A percentile compares a stretch with the other conserved stretches of the same genome.
Conservation (phyloP, 148 eudicot species). For the Oxyria digyna region DNA sequence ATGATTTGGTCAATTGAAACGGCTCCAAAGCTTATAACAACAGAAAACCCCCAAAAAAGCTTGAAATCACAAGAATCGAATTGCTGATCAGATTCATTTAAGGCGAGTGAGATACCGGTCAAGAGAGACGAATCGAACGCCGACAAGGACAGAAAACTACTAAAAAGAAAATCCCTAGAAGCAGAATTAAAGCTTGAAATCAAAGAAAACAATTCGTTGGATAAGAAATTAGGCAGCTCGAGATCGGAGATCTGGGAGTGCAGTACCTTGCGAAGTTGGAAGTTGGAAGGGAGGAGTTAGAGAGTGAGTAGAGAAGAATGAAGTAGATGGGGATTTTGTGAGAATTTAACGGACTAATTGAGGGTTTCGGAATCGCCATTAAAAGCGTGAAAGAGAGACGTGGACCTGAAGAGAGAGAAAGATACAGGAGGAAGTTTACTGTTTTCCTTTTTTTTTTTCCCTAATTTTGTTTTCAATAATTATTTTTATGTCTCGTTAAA, state of each 20-base stretch:
- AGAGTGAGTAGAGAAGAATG: background rate
- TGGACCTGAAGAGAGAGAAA: conserved; percentile 21
- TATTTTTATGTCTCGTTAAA: background rate
- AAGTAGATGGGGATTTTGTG: background rate
- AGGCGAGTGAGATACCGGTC: background rate
- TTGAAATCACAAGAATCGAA: background rate
- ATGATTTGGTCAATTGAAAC: background rate
- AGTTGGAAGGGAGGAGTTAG: background rate
- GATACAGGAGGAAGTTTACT: conserved; percentile 11
- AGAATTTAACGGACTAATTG: conserved; percentile 7
- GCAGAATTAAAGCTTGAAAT: background rate
- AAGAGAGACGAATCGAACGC: background rate
- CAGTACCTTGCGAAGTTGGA: conserved; percentile 7
- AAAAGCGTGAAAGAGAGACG: conserved; percentile 14
- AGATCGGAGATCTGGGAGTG: background rate
- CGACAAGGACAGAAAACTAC: background rate
- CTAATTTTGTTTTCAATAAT: background rate
- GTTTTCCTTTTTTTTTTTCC: background rate
- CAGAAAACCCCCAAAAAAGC: background rate
- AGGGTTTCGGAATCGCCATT: conserved; percentile 16
- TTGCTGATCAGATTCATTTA: background rate
- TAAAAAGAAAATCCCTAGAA: background rate
- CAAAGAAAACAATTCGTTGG: background rate
- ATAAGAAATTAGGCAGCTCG: background rate
- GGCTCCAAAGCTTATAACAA: background rate